Evolutionary conservation across 208 protist species (phyloP).

Genomic region (Acanthamoeba sp.): DNA sequence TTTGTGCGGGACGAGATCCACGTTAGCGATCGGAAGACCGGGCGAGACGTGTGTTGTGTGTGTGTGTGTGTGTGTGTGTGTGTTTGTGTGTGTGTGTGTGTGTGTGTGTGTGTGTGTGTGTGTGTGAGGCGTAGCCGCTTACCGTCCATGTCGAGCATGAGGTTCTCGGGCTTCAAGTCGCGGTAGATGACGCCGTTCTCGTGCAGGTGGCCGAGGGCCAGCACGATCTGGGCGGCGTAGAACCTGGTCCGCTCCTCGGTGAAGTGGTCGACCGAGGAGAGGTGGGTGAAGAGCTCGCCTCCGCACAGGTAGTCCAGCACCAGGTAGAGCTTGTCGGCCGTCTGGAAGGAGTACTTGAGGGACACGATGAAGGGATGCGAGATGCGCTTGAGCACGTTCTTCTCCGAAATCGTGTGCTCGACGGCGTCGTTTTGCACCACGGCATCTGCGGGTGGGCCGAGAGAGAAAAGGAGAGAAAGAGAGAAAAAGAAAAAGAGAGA

Average conservation of each 20-base stretch:
- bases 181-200: conserved; percentile 85
- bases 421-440: conserved; percentile 77
- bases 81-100: too few relatives aligned
- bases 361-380: conserved; percentile 90
- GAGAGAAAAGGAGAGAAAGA: background rate
- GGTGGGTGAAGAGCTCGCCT: conserved; percentile 91
- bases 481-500: background rate
- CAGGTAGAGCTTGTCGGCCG: conserved; percentile 88
- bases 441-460: conserved; percentile 53
- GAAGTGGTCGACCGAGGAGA: conserved; percentile 86
- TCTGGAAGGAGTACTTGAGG: conserved; percentile 91
- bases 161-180: conserved; percentile 88
- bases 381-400: conserved; percentile 82
- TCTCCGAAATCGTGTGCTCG: conserved; percentile 79
- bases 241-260: conserved; percentile 83
- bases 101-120: too few relatives aligned
- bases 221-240: conserved; percentile 89
- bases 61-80: too few relatives aligned
- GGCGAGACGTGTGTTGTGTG: too few relatives aligned
- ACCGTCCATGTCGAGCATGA: conserved; percentile 82
- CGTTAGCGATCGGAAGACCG: too few relatives aligned
- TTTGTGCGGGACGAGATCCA: conserved; percentile 74
- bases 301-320: conserved; percentile 91
- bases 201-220: conserved; percentile 89
- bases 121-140: conserved; percentile 38